These are phyloP conservation scores for Tulasnella sp. DNA, from an alignment of 768 basidiomycete genomes.

Conservation along the genomic window DNA sequence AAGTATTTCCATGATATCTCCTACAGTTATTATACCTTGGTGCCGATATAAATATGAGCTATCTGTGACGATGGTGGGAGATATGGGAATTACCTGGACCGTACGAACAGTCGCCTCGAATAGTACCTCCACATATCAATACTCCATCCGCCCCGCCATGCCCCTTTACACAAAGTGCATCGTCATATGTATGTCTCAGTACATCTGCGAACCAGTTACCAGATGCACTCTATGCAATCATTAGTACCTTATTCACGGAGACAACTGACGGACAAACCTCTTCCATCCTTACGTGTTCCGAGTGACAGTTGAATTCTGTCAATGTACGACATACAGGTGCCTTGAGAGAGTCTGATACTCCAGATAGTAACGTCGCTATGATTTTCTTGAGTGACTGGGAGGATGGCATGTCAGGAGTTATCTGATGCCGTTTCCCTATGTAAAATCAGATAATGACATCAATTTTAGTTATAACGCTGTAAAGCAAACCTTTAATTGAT, in stretches of 20 bases:
- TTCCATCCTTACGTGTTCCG: slow-evolving; percentile 54
- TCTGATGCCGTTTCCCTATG: slow-evolving; percentile 52
- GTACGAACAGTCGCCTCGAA: slow-evolving; percentile 76
- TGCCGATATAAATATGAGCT: not conserved
- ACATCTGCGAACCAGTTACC: slow-evolving; percentile 83
- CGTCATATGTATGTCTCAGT: slow-evolving; percentile 69
- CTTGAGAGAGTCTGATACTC: slow-evolving; percentile 55
- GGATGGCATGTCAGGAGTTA: slow-evolving; percentile 44
- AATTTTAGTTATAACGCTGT: slow-evolving; percentile 17
- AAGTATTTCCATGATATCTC: slow-evolving; percentile 77
- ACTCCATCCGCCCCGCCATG: slow-evolving; percentile 64
- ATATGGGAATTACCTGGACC: slow-evolving; percentile 48
- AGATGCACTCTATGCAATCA: slow-evolving; percentile 41
- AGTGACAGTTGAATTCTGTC: slow-evolving; percentile 57
- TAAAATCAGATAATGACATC: not conserved
- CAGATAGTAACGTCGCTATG: slow-evolving; percentile 48
- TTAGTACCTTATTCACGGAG: not conserved
- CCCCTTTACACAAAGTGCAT: slow-evolving; percentile 43
- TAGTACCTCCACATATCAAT: slow-evolving; percentile 67
- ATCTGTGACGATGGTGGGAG: not conserved
- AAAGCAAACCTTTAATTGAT: slow-evolving; percentile 40
- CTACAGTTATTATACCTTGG: slow-evolving; percentile 60
- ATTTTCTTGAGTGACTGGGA: slow-evolving; percentile 44
- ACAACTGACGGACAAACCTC: slow-evolving; percentile 37
- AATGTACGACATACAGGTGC: slow-evolving; percentile 63